Percentiles rank a stretch among this genome's conserved stretches.
phyloP scores from a whole-genome alignment of 495 filamentous ascomycete genomes.

The Neurospora sp. region DNA sequence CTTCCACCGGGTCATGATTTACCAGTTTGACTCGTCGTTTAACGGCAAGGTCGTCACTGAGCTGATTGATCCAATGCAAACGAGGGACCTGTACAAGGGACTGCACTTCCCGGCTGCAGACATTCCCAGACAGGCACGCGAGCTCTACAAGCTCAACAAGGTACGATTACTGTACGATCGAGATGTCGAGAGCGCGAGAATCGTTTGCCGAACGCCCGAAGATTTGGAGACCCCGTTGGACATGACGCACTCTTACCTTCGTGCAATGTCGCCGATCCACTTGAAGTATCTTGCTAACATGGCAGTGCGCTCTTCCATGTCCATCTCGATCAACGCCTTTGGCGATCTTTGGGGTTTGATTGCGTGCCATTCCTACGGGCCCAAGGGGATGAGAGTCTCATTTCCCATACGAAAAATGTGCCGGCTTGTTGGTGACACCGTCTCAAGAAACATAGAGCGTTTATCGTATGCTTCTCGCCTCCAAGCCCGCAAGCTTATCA shows the following conservation, averaged over 20 bases:
- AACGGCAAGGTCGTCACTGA: conserved; percentile 86
- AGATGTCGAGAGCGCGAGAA: conserved; percentile 62
- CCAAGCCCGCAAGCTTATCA: conserved; percentile 73
- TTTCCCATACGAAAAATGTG: conserved; percentile 94
- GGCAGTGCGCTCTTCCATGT: conserved; percentile 86
- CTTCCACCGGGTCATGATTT: conserved; percentile 89
- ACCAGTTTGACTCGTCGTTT: conserved; percentile 77
- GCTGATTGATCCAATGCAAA: conserved; percentile 67
- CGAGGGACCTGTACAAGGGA: conserved; percentile 80
- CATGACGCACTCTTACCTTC: conserved; percentile 74
- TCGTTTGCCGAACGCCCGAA: conserved; percentile 69
- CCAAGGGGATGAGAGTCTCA: conserved; percentile 73
- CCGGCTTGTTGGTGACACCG: conserved; percentile 77
- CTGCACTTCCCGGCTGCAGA: conserved; percentile 87
- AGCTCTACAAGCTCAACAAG: conserved; percentile 73
- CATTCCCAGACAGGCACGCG: conserved; percentile 77
- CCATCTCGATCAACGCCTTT: conserved; percentile 83
- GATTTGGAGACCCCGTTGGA: conserved; percentile 75
- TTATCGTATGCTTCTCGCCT: conserved; percentile 78
- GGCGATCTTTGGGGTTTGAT: conserved; percentile 84
- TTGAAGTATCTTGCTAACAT: conserved; percentile 87
- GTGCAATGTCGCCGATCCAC: conserved; percentile 86
- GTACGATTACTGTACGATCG: conserved; percentile 70
- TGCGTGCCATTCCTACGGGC: conserved; percentile 74
- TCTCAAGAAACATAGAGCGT: conserved; percentile 81